Evolutionary conservation across 208 protist genomes (phyloP).

Genomic region (Acanthamoeba lenticulata): DNA sequence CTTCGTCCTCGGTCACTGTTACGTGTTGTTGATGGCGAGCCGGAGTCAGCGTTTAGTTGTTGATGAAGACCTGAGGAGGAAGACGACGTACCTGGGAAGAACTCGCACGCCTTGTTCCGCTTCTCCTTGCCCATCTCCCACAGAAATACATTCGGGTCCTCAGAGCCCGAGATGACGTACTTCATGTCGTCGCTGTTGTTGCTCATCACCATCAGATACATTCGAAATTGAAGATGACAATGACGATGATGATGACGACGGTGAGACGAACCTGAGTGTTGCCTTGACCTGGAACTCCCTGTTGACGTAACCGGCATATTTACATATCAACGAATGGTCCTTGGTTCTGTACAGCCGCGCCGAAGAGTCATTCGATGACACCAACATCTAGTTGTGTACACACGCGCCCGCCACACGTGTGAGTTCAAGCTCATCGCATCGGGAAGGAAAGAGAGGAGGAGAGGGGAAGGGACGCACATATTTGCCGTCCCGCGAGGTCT

Average conservation of each 20-base stretch:
- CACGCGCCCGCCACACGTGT: background rate
- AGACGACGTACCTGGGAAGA: slow-evolving; percentile 8
- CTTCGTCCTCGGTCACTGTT: background rate
- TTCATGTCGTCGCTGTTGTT: background rate
- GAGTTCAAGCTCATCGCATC: too few species aligned
- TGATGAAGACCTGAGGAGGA: background rate
- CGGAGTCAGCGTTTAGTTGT: background rate
- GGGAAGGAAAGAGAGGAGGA: background rate
- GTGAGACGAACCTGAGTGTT: background rate
- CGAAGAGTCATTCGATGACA: slow-evolving; percentile 84
- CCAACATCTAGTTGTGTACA: slow-evolving; percentile 72
- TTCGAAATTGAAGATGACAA: background rate
- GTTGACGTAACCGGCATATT: slow-evolving; percentile 71
- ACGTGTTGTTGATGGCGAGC: too few species aligned
- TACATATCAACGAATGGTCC: slow-evolving; percentile 78
- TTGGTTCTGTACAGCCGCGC: slow-evolving; percentile 81
- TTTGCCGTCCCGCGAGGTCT: slow-evolving; percentile 66
- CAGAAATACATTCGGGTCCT: slow-evolving; percentile 32
- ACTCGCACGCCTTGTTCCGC: slow-evolving; percentile 44
- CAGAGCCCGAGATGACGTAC: slow-evolving; percentile 13
- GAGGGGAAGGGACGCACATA: background rate
- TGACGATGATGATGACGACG: background rate
- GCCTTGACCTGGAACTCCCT: slow-evolving; percentile 52
- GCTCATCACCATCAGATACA: background rate
- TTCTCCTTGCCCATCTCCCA: slow-evolving; percentile 49